Conservation (phyloP, 106 monocot genomes). For the Dendrobium officinale region DNA sequence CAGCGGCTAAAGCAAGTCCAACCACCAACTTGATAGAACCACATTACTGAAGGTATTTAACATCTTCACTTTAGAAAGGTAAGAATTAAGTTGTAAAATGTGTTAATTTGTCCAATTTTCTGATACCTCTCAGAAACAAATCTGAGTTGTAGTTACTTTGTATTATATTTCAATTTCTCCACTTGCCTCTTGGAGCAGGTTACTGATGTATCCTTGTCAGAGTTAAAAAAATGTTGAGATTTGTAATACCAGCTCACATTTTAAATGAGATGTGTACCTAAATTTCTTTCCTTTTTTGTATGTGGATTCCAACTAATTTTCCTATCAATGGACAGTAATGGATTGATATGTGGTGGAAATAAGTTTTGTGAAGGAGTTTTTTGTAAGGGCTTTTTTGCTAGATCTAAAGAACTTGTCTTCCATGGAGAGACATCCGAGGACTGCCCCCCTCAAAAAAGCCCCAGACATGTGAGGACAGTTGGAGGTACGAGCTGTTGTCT, state of each 20-base stretch:
- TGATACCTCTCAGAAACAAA: slow-evolving; percentile 12
- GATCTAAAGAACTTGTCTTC: background rate
- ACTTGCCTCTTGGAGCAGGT: slow-evolving; percentile 1
- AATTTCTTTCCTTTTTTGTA: background rate
- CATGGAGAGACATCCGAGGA: background rate
- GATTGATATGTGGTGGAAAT: background rate
- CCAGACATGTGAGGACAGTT: background rate
- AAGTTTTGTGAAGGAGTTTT: background rate
- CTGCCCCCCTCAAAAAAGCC: background rate
- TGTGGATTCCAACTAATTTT: background rate
- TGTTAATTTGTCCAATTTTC: slow-evolving; percentile 20
- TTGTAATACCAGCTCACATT: slow-evolving; percentile 9
- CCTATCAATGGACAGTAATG: background rate
- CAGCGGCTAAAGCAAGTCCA: slow-evolving; percentile 63
- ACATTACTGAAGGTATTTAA: background rate
- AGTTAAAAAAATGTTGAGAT: background rate
- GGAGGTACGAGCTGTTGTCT: background rate
- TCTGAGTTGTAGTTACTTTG: slow-evolving; percentile 19
- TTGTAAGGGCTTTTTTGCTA: background rate
- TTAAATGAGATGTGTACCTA: slow-evolving; percentile 5
- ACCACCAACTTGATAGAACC: slow-evolving; percentile 27
- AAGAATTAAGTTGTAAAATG: slow-evolving; percentile 22
- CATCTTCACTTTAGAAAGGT: slow-evolving; percentile 20
- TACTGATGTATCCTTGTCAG: slow-evolving; percentile 2
- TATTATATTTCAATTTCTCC: slow-evolving; percentile 2